Conservation (phyloP, 805 yeast species). For the Spathaspora arborariae region DNA sequence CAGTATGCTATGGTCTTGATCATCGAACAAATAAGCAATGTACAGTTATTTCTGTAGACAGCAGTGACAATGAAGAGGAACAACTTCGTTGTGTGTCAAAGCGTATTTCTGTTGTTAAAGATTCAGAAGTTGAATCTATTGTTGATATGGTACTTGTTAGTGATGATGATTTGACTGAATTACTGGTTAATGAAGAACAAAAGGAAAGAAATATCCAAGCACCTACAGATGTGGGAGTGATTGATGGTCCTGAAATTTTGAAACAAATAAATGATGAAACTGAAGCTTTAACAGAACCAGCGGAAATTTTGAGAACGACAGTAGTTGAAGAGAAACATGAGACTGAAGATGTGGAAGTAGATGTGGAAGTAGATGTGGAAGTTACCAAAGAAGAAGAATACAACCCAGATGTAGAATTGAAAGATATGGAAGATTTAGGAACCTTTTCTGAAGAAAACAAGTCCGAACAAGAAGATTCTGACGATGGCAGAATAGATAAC, state of each 20-base stretch:
- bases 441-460: too few relatives aligned
- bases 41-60: neutral
- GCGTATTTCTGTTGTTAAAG: neutral
- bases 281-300: too few relatives aligned
- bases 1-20: neutral
- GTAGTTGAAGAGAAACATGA: neutral
- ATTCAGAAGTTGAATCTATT: neutral
- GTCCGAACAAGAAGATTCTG: neutral
- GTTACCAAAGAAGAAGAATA: neutral
- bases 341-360: neutral
- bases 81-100: neutral
- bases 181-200: conserved; percentile 4
- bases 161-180: conserved; percentile 2
- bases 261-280: too few relatives aligned
- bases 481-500: neutral
- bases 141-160: neutral
- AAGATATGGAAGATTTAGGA: neutral
- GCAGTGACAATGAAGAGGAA: neutral
- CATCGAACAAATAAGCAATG: neutral
- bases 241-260: too few relatives aligned
- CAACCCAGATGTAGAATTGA: neutral
- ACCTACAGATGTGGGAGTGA: too few relatives aligned
- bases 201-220: too few relatives aligned
- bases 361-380: neutral
- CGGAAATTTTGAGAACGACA: neutral